These are phyloP conservation scores for Mycena pura DNA, from an alignment of 768 basidiomycete species.

Conservation along the genomic window DNA sequence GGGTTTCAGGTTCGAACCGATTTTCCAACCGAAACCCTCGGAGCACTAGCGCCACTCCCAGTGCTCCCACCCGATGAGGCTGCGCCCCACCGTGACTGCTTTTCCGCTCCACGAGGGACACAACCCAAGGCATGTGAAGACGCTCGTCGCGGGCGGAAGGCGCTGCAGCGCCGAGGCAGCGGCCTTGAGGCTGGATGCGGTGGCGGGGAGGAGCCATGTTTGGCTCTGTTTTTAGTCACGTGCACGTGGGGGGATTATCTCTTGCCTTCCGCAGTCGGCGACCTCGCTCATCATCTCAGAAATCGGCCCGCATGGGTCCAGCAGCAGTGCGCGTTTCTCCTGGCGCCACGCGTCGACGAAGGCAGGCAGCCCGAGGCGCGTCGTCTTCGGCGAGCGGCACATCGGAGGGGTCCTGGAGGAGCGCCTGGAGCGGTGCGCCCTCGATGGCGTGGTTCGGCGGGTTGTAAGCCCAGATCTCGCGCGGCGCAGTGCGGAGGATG, in stretches of 20 bases:
- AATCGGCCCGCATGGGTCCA: too few species aligned
- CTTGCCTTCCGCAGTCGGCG: too few species aligned
- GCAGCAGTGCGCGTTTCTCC: constrained; percentile 24
- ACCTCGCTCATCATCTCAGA: too few species aligned
- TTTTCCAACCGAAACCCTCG: too few species aligned
- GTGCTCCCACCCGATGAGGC: constrained; percentile 32
- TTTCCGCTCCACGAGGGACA: constrained; percentile 12
- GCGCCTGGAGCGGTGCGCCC: constrained; percentile 9
- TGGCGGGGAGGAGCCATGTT: constrained; percentile 11
- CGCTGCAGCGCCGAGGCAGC: too few species aligned
- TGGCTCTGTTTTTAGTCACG: too few species aligned
- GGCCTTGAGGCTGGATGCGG: too few species aligned
- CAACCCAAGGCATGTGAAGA: constrained; percentile 31
- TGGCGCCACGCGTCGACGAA: constrained; percentile 24
- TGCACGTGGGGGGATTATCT: too few species aligned
- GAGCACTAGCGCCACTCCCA: constrained; percentile 28
- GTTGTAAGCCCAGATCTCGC: constrained; percentile 14
- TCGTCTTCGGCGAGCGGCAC: constrained; percentile 5
- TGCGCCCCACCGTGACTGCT: constrained; percentile 17
- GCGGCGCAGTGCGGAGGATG: constrained; percentile 21
- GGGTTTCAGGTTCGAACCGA: too few species aligned
- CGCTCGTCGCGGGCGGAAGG: constrained; percentile 27
- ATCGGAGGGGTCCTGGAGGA: constrained; percentile 18
- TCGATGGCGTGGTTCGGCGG: constrained; percentile 18
- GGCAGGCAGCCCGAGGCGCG: constrained; percentile 15